Conservation (phyloP, 495 filamentous ascomycete species). For the Penicillium mononematosum region DNA sequence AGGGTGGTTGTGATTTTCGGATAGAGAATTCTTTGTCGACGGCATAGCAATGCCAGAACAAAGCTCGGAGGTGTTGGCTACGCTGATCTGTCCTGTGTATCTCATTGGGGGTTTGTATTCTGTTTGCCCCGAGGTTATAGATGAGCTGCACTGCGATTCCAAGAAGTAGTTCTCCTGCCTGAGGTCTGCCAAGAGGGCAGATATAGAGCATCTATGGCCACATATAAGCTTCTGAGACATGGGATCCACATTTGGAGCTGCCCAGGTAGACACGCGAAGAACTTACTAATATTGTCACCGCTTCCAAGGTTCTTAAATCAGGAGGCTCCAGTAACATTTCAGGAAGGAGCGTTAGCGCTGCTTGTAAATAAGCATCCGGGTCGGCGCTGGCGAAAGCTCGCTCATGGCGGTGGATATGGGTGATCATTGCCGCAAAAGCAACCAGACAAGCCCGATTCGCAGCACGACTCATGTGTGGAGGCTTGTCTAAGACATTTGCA, state of each 20-base stretch:
- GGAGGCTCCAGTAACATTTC: constrained; percentile 24
- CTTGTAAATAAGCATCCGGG: constrained; percentile 27
- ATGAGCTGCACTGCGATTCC: constrained; percentile 24
- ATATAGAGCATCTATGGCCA: constrained; percentile 24
- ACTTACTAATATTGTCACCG: constrained; percentile 27
- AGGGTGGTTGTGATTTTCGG: constrained; percentile 26
- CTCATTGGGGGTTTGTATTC: constrained; percentile 5
- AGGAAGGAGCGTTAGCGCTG: constrained; percentile 22
- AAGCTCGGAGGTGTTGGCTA: constrained; percentile 28
- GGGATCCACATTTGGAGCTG: not conserved
- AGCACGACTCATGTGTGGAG: constrained; percentile 9
- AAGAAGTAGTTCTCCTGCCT: constrained; percentile 25
- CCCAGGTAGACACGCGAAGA: not conserved
- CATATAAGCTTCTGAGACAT: not conserved
- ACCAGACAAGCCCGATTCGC: constrained; percentile 25
- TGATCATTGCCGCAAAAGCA: constrained; percentile 31
- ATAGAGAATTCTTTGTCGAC: constrained; percentile 37
- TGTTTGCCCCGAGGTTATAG: constrained; percentile 24
- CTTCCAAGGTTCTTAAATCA: constrained; percentile 27
- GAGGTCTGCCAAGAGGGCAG: constrained; percentile 22
- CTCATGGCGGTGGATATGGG: constrained; percentile 26
- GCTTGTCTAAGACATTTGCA: constrained; percentile 17
- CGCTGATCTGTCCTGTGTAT: constrained; percentile 8
- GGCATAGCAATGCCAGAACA: constrained; percentile 41
- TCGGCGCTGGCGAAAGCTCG: constrained; percentile 21